phyloP scores from a whole-genome alignment of 2,329 filamentous ascomycete species.

The Pseudogymnoascus sp. region DNA sequence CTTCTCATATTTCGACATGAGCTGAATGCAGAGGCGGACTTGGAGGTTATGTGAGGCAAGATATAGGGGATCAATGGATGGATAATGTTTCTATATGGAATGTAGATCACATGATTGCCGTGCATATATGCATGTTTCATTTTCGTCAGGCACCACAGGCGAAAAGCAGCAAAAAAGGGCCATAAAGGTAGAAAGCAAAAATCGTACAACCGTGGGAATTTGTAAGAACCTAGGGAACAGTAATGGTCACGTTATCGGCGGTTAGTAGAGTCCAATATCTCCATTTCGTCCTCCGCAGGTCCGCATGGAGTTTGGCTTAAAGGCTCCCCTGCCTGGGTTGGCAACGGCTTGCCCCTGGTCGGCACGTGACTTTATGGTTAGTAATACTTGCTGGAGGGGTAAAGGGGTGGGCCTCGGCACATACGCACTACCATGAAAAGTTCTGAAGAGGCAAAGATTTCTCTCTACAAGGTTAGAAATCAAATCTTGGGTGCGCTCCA shows the following conservation, averaged over 20 bases:
- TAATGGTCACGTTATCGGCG: background rate
- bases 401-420: background rate
- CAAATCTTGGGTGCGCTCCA: constrained; percentile 2
- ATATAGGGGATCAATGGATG: background rate
- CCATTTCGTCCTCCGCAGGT: background rate
- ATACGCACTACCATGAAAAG: background rate
- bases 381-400: background rate
- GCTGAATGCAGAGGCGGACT: background rate
- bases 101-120: background rate
- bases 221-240: background rate
- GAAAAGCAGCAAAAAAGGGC: background rate
- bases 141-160: background rate
- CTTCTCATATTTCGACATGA: constrained; percentile 2
- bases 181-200: background rate
- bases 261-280: background rate
- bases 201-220: background rate
- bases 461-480: background rate
- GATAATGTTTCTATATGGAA: background rate
- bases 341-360: too few relatives aligned
- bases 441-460: background rate
- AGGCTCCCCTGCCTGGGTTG: too few relatives aligned
- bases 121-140: background rate
- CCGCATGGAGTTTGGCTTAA: background rate
- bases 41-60: background rate
- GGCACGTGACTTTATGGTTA: background rate